Evolutionary conservation across 2,329 filamentous ascomycete species (phyloP).

Genomic region (Botrytis aclada): DNA sequence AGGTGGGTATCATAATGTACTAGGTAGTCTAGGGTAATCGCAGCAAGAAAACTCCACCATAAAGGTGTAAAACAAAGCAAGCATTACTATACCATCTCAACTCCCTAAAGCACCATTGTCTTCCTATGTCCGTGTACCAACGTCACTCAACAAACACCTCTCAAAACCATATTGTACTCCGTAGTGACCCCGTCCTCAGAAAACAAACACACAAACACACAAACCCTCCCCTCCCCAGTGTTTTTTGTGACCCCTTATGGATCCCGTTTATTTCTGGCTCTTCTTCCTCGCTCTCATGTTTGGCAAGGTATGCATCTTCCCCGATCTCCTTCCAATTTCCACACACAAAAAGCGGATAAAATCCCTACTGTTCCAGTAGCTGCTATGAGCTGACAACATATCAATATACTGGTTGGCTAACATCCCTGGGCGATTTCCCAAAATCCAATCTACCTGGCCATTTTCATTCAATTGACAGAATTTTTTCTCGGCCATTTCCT

Average conservation of each 20-base stretch:
- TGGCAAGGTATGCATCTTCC: slow-evolving; percentile 57
- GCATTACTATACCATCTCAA: background rate
- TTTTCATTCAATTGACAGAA: slow-evolving; percentile 91
- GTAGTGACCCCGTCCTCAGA: background rate
- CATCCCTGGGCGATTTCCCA: slow-evolving; percentile 79
- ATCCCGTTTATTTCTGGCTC: slow-evolving; percentile 25
- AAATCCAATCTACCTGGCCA: slow-evolving; percentile 87
- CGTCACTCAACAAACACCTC: background rate
- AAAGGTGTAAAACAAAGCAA: background rate
- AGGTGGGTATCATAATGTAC: slow-evolving; percentile 30
- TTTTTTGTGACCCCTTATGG: background rate
- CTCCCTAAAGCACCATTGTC: background rate
- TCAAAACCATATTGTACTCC: background rate
- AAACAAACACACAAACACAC: background rate
- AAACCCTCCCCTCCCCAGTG: no score
- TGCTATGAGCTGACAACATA: slow-evolving; percentile 93
- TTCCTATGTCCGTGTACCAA: background rate
- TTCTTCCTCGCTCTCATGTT: slow-evolving; percentile 58
- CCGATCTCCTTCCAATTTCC: slow-evolving; percentile 75
- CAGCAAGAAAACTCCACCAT: background rate
- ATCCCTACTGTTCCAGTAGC: slow-evolving; percentile 85
- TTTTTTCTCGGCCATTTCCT: slow-evolving; percentile 88
- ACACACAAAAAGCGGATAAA: slow-evolving; percentile 88
- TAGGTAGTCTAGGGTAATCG: slow-evolving; percentile 13
- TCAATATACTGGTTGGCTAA: slow-evolving; percentile 95